A percentile compares a stretch with the other conserved stretches of the same genome.
Evolutionary conservation across 768 basidiomycete genomes (phyloP).

Genomic region (Termitomyces sp.): DNA sequence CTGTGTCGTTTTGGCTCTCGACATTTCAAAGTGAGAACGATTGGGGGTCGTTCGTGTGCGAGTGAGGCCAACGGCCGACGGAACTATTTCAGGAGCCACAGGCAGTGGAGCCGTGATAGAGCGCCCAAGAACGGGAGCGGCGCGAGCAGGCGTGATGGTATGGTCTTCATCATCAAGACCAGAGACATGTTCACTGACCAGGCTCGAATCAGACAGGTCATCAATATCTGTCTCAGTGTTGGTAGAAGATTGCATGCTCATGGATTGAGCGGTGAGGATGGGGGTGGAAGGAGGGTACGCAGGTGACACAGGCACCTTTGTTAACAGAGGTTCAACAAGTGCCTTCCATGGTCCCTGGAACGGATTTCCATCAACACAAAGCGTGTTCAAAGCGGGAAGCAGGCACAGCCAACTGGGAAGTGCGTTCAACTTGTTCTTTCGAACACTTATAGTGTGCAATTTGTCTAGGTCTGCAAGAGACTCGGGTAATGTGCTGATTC

Average conservation of each 20-base stretch:
- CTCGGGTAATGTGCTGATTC: slow-evolving; percentile 70
- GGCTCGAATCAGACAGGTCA: slow-evolving; percentile 53
- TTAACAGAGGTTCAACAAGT: slow-evolving; percentile 78
- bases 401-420: slow-evolving; percentile 95
- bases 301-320: slow-evolving; percentile 54
- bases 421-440: slow-evolving; percentile 81
- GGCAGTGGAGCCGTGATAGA: slow-evolving; percentile 43
- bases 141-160: slow-evolving; percentile 64
- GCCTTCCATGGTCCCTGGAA: slow-evolving; percentile 93
- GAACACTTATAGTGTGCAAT: slow-evolving; percentile 85
- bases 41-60: slow-evolving; percentile 77
- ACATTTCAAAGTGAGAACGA: slow-evolving; percentile 42
- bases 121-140: slow-evolving; percentile 41
- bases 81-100: slow-evolving; percentile 18
- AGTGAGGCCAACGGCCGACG: slow-evolving; percentile 41
- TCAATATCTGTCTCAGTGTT: slow-evolving; percentile 49
- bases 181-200: slow-evolving; percentile 27
- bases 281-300: slow-evolving; percentile 64
- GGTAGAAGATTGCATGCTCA: slow-evolving; percentile 31
- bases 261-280: slow-evolving; percentile 45
- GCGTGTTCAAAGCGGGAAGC: slow-evolving; percentile 74
- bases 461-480: slow-evolving; percentile 67
- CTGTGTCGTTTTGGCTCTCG: slow-evolving; percentile 26
- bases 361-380: slow-evolving; percentile 93
- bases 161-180: slow-evolving; percentile 63